Conservation (phyloP, 2,329 filamentous ascomycete species). For the Pyricularia grisea region DNA sequence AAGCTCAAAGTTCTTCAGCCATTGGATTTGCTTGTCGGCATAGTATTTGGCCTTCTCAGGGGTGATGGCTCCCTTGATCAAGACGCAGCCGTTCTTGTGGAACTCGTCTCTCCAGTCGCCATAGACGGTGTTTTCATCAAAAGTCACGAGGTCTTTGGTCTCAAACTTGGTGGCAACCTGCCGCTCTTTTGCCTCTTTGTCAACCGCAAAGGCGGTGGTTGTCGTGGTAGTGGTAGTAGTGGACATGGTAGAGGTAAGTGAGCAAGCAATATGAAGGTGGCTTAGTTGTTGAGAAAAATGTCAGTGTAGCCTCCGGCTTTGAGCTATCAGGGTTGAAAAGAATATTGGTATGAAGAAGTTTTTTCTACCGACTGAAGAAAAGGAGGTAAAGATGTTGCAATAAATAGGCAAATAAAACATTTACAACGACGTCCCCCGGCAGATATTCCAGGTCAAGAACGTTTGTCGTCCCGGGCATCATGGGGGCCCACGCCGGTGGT, state of each 20-base stretch:
- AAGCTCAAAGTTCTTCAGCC: conserved; percentile 29
- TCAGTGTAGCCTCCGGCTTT: not conserved
- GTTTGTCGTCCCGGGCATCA: not conserved
- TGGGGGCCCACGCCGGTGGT: not conserved
- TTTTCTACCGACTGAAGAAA: not conserved
- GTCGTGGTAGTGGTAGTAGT: not conserved
- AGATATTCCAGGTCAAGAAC: not conserved
- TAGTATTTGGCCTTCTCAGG: conserved; percentile 20
- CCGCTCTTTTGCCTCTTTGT: not conserved
- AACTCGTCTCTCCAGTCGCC: conserved; percentile 35
- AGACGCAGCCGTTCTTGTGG: conserved; percentile 26
- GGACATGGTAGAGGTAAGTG: not conserved
- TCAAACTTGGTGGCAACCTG: conserved; percentile 4
- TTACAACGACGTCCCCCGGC: not conserved
- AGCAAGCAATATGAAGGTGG: not conserved
- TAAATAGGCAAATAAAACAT: not conserved
- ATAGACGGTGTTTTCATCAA: conserved; percentile 17
- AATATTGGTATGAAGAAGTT: not conserved
- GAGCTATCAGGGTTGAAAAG: not conserved
- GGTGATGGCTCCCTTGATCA: conserved; percentile 29
- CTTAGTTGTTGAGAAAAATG: not conserved
- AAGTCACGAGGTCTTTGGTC: conserved; percentile 8
- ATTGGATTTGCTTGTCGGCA: conserved; percentile 11
- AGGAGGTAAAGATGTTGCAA: not conserved
- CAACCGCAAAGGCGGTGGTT: not conserved